A percentile compares a stretch with the other conserved stretches of the same genome.
Evolutionary conservation across 2,329 filamentous ascomycete species (phyloP).

Genomic region (Colletotrichum caudatum): DNA sequence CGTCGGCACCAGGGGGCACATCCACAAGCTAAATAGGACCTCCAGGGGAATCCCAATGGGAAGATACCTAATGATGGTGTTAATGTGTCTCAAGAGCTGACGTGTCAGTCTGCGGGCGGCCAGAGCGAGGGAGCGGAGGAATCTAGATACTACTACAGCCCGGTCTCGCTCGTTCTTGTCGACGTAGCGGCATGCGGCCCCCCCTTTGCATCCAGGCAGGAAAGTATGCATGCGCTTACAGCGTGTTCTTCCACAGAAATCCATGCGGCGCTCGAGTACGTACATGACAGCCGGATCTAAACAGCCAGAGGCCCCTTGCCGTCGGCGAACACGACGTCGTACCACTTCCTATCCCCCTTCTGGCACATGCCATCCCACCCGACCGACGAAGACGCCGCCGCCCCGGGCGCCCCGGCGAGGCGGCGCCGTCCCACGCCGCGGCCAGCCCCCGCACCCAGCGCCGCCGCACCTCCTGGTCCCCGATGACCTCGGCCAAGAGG

Average conservation of each 20-base stretch:
- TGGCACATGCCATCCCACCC: constrained; percentile 53
- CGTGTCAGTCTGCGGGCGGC: background rate
- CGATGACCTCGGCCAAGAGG: constrained; percentile 53
- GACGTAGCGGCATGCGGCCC: background rate
- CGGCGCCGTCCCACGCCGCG: constrained; percentile 50
- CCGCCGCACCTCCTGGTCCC: constrained; percentile 55
- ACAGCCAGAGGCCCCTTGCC: constrained; percentile 47
- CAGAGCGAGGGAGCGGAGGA: background rate
- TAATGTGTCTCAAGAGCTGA: background rate
- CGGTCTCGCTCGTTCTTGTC: background rate
- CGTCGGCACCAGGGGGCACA: background rate
- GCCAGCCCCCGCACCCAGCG: constrained; percentile 48
- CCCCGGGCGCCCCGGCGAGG: constrained; percentile 35
- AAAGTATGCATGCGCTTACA: background rate
- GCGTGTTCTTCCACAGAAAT: too few species aligned
- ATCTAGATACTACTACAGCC: background rate
- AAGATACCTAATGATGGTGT: background rate
- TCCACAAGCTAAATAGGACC: background rate
- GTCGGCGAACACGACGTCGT: constrained; percentile 52
- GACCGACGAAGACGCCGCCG: constrained; percentile 42
- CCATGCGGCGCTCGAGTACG: too few species aligned
- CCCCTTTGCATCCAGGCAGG: background rate
- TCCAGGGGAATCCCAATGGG: background rate
- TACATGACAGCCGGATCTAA: background rate
- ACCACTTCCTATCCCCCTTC: constrained; percentile 47